Percentiles rank a stretch among this genome's conserved stretches.
Conservation (phyloP, 2,329 filamentous ascomycete genomes). For the Fusarium oligoseptatum region DNA sequence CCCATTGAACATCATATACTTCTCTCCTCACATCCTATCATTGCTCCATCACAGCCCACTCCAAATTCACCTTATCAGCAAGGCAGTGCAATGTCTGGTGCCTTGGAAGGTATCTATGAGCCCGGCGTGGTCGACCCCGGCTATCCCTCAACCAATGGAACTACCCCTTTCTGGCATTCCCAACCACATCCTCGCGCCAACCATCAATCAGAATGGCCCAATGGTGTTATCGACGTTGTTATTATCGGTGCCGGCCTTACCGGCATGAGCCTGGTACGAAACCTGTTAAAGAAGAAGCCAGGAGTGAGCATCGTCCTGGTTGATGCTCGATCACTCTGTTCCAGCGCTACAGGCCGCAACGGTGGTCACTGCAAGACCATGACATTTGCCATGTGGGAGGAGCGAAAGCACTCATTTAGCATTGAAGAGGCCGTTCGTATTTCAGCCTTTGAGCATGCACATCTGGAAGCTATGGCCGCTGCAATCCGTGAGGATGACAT, state of each 20-base stretch:
- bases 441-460: slow-evolving; percentile 39
- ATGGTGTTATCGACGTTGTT: slow-evolving; percentile 29
- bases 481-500: slow-evolving; percentile 36
- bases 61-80: neutral
- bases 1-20: neutral
- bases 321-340: slow-evolving; percentile 52
- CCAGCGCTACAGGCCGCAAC: slow-evolving; percentile 54
- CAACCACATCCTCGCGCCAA: slow-evolving; percentile 49
- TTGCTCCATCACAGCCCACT: neutral
- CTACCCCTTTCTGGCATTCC: slow-evolving; percentile 53
- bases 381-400: slow-evolving; percentile 36
- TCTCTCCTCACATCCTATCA: neutral
- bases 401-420: slow-evolving; percentile 32
- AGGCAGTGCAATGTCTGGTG: slow-evolving; percentile 12
- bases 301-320: slow-evolving; percentile 49
- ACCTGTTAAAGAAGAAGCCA: slow-evolving; percentile 42
- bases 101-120: slow-evolving; percentile 26
- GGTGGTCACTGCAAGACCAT: slow-evolving; percentile 49
- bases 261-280: slow-evolving; percentile 36
- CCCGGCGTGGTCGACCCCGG: slow-evolving; percentile 32
- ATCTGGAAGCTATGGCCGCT: slow-evolving; percentile 35
- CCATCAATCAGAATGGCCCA: slow-evolving; percentile 41
- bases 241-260: slow-evolving; percentile 45
- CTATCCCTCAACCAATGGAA: slow-evolving; percentile 50
- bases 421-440: slow-evolving; percentile 45